Percentiles rank a stretch among this genome's conserved stretches.
Conservation (phyloP, 1,284 basidiomycete species). For the Sanghuangporus baumii region DNA sequence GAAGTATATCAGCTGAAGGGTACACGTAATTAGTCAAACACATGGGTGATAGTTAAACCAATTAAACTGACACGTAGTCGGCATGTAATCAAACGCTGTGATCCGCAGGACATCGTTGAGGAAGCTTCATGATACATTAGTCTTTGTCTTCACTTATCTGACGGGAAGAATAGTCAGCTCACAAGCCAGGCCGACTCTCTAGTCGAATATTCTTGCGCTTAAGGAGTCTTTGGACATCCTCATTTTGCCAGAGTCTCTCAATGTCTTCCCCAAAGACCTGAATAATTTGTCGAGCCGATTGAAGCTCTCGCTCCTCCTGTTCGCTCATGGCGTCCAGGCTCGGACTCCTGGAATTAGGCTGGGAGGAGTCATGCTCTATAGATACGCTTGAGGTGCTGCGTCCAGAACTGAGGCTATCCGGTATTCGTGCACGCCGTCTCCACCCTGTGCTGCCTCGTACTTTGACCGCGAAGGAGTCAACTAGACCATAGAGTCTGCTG, state of each 20-base stretch:
- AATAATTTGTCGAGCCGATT: conserved; percentile 43
- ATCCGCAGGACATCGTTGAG: conserved; percentile 49
- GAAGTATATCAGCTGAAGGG: conserved; percentile 50
- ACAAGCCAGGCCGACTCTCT: conserved; percentile 58
- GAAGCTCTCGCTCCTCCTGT: conserved; percentile 24
- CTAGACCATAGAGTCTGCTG: conserved; percentile 2
- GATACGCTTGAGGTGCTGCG: neutral
- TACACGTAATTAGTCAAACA: conserved; percentile 5
- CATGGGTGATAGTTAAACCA: conserved; percentile 2
- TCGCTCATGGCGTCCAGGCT: conserved; percentile 8
- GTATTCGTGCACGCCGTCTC: conserved; percentile 15
- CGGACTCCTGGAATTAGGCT: neutral
- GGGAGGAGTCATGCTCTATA: neutral
- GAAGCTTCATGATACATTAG: conserved; percentile 36
- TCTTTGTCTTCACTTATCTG: neutral
- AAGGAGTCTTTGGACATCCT: conserved; percentile 36
- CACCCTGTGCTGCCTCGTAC: conserved; percentile 16
- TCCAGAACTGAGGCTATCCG: neutral
- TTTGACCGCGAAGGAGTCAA: conserved; percentile 16
- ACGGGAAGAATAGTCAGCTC: conserved; percentile 25
- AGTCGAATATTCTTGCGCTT: conserved; percentile 38
- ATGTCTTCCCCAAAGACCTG: conserved; percentile 53
- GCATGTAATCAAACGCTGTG: conserved; percentile 43
- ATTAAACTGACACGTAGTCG: conserved; percentile 38
- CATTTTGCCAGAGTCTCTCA: conserved; percentile 42